Evolutionary conservation across 805 yeast genomes (phyloP), one percentile per base, ranked within the genome.

Genomic region (Zygoascus biomembranicola): DNA sequence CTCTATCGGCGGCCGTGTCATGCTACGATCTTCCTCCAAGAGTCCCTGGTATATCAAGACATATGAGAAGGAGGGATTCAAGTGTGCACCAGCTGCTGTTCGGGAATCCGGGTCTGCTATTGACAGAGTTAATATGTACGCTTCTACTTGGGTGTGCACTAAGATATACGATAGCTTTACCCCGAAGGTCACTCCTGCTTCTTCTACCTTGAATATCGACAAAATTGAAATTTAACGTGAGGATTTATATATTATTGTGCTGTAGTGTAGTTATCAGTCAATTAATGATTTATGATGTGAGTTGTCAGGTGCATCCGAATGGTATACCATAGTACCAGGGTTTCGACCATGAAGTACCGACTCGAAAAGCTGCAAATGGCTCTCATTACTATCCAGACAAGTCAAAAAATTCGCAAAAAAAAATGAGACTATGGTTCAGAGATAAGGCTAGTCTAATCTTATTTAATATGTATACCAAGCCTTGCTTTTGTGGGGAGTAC

Each of bases 111-210:
- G 87, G 8, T 70, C 73, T 52, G 74, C 85, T 54, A 87, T 87
- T 66, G 95, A 87, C 66, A 76, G 95, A 59, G 85, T 82, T 58
- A 87, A 87, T 69, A 87, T 87, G 95, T 87, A 87, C 66, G 94
- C 95, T 2, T 84, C 92, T 2, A 86, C 95, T 1, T 87, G 95
- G 95, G 80, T 87, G 18, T 84, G 90, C 66, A 81, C 84, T 31
- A 85, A 85, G 23, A 5, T n/a, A 3, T 42, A 42, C 26, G 44
- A 42, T 42, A 42, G 44, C 16, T 42, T 42, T 18, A 42, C 44
- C 16, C 44, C 44, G 11, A 42, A 19, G 26, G 16, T 42, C 20
- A 19, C 20, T 10, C 23, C 44, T 8, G 26, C 44, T 6, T 14
- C 13, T 6, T 42, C 44, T 6, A 42, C 8, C 16, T 13, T 19